Evolutionary conservation across 2,329 filamentous ascomycete species (phyloP), one percentile per base, ranked within the genome.

Genomic region (Aspergillus sp.): DNA sequence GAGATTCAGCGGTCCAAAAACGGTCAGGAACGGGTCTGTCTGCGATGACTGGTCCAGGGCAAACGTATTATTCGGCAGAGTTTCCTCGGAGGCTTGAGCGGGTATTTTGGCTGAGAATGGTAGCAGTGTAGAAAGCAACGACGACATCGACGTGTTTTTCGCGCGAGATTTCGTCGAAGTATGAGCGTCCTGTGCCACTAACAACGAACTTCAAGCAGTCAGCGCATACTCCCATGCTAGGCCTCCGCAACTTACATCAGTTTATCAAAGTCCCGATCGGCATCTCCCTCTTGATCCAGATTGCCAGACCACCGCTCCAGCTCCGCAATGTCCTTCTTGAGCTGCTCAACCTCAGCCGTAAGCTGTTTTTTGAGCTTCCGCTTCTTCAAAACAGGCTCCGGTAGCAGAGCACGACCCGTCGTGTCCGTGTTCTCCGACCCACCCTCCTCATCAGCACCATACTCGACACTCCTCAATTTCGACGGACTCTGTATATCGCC

Each of bases 1-100:
- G 52, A 88, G 84, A 0, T 75, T 76, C 13, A 94, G 78, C 0
- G 87, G 83, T 0, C 83, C 88, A 61, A 94, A 90, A 8, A 87
- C 77, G 43, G 87, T 82, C 0, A 92, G 76, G 58, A 87, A 90
- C 0, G 86, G 83, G 2, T 88, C 71, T 46, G 87, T 82, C 54
- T 91, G 82, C 0, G 62, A 56, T 19, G 59, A 59, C 32, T 65
- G 60, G 42, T 79, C 75, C 1, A 87, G 77, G 1, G 81, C 78
- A 72, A 91, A 77, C 1, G 84, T 80, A 62, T 92, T 88, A 1
- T 86, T 88, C 7, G 79, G 73, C 0, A 80, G 66, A 2, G 75
- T 72, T n/a, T 69, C 72, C 38, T 66, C 49, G 6, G 50, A 59
- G 11, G 54, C 47, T 6, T 57, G 59, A 14, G 54, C 55, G 38